Base-by-base conservation (phyloP, 257 asterid genomes). In the Primulina eburnea region DNA sequence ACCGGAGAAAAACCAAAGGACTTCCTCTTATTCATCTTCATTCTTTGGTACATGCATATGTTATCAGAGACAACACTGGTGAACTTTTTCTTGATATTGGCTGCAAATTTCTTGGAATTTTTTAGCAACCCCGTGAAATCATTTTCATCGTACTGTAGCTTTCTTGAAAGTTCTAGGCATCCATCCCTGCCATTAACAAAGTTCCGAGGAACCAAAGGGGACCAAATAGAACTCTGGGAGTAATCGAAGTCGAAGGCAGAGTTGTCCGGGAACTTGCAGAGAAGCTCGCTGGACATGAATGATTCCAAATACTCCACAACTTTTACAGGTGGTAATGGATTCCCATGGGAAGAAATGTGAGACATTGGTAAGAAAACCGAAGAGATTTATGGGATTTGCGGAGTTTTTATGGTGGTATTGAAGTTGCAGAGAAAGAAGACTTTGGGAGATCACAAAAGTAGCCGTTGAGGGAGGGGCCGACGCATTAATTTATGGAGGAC, bases 191-290 rank as follows among this genome's bases (percentile, higher is more conserved):
- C 16, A 64, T 55, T 56, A 10, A 38, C 50, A 12, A 66, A 33
- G 55, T 79, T 83, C 20, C 82, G 88, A 8, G 87, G 86, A 53
- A 88, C 83, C 56, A 92, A 43, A 29, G 97, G 99, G 53, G 99
- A 93, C 97, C 99, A 93, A 43, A 93, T 85, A 55, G 97, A 86
- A 82, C 97, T 93, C 91, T 89, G 96, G 2, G 95, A 55, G 75
- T 93, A 90, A 81, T 93, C 85, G 81, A 89, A 90, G 69, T 86
- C 98, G 75, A 87, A 90, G 12, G 95, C 86, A 0, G 98, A 87
- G 75, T 87, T 86, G 79, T 93, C 97, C 0, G 96, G 95, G 72
- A 89, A 90, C 62, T 88, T 93, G 84, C 74, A 62, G 70, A 93
- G 95, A 33, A 87, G 96, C 34, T 85, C 85, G 8, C 11, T 84